Evolutionary conservation across 1,284 basidiomycete genomes (phyloP).

Genomic region (Cerrena zonata): DNA sequence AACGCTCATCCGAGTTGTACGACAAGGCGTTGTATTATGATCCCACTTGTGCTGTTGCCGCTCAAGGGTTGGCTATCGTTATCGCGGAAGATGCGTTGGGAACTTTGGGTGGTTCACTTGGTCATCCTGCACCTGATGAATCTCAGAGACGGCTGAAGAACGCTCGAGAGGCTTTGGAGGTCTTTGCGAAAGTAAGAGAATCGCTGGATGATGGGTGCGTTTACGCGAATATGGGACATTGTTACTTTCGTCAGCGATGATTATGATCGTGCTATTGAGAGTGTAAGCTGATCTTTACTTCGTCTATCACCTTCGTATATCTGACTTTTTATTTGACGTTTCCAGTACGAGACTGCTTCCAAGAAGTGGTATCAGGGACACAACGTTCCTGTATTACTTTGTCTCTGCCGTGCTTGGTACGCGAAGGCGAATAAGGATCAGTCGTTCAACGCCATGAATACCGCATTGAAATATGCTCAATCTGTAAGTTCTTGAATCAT

Average conservation of each 20-base stretch:
- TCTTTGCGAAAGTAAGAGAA: conserved; percentile 86
- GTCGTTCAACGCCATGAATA: conserved; percentile 73
- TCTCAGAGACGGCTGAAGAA: conserved; percentile 58
- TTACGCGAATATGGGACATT: conserved; percentile 92
- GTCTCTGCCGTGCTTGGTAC: conserved; percentile 85
- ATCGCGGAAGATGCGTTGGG: conserved; percentile 85
- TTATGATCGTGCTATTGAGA: conserved; percentile 89
- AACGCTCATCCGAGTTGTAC: conserved; percentile 81
- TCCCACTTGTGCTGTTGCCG: conserved; percentile 80
- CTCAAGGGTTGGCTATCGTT: conserved; percentile 87
- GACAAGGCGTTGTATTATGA: conserved; percentile 83
- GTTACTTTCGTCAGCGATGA: conserved; percentile 86
- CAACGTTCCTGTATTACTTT: conserved; percentile 71
- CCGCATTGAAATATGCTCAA: conserved; percentile 75
- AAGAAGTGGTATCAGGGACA: conserved; percentile 66
- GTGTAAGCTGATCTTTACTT: conserved; percentile 54
- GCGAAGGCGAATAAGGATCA: conserved; percentile 85
- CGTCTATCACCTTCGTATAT: background rate
- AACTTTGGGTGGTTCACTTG: conserved; percentile 47
- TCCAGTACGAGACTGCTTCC: conserved; percentile 83
- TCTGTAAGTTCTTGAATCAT: conserved; percentile 38
- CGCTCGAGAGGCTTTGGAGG: conserved; percentile 76
- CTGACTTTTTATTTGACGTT: conserved; percentile 1
- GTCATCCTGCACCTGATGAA: conserved; percentile 52
- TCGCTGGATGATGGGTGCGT: conserved; percentile 80